Conservation (phyloP, 495 filamentous ascomycete species). For the Tetracladium marchalianum region DNA sequence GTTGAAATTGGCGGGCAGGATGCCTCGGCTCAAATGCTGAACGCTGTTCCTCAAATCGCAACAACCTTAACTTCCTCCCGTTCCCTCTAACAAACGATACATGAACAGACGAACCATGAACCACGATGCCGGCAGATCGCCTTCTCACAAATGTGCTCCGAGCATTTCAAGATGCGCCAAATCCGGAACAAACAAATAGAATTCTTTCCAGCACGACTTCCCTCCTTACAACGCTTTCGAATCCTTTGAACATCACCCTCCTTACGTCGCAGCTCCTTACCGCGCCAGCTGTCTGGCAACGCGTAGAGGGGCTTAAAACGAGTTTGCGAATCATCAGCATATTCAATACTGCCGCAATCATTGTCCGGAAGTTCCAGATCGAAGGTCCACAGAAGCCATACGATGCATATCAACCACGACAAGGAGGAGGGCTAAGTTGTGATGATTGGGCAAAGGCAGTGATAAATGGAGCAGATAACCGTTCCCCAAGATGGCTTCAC, state of each 20-base stretch:
- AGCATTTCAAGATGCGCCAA: slow-evolving; percentile 38
- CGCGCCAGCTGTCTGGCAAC: slow-evolving; percentile 79
- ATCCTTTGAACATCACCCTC: slow-evolving; percentile 83
- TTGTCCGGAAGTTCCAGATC: slow-evolving; percentile 45
- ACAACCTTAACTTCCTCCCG: neutral
- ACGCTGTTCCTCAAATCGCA: neutral
- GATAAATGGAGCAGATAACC: slow-evolving; percentile 73
- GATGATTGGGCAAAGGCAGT: slow-evolving; percentile 82
- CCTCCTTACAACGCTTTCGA: slow-evolving; percentile 72
- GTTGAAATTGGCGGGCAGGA: slow-evolving; percentile 1
- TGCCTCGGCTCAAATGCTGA: slow-evolving; percentile 14
- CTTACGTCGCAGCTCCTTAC: slow-evolving; percentile 83
- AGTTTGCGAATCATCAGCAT: slow-evolving; percentile 72
- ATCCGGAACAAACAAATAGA: slow-evolving; percentile 36
- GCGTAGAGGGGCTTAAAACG: slow-evolving; percentile 58
- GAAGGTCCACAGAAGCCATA: slow-evolving; percentile 24
- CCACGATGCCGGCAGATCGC: slow-evolving; percentile 37
- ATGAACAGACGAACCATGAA: neutral
- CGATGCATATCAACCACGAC: slow-evolving; percentile 23
- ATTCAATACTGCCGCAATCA: slow-evolving; percentile 74
- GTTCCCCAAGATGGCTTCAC: slow-evolving; percentile 83
- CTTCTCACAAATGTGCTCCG: slow-evolving; percentile 39
- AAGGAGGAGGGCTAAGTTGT: slow-evolving; percentile 38
- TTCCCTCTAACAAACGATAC: neutral
- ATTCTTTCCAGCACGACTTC: slow-evolving; percentile 74